A percentile compares a stretch with the other conserved stretches of the same genome.
Conservation (phyloP, 2,329 filamentous ascomycete species). For the Pleoardoris graminearum region DNA sequence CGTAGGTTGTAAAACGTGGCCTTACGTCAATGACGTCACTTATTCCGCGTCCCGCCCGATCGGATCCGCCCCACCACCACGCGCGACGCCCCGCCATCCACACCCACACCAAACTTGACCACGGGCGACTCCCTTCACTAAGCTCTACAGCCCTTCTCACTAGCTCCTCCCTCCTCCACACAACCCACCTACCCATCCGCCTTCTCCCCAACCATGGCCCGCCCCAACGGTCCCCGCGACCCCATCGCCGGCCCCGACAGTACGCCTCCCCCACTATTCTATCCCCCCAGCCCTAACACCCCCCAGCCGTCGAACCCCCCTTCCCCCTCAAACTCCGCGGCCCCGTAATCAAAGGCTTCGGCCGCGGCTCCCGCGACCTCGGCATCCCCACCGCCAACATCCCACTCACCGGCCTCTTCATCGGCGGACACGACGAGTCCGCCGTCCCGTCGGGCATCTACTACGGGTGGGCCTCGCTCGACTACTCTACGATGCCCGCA, state of each 20-base stretch:
- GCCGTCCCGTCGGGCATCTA: conserved; percentile 82
- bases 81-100: no score
- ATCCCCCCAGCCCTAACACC: conserved; percentile 18
- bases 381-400: conserved; percentile 96
- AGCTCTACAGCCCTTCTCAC: no score
- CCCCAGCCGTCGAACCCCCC: conserved; percentile 70
- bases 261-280: not conserved
- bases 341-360: conserved; percentile 88
- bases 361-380: conserved; percentile 91
- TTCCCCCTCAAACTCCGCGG: conserved; percentile 85
- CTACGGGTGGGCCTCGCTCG: conserved; percentile 85
- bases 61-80: no score
- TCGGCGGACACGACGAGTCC: conserved; percentile 65
- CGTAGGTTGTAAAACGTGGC: no score
- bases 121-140: no score
- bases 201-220: no score
- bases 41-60: no score
- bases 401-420: conserved; percentile 68
- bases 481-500: conserved; percentile 48
- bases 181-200: no score
- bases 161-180: no score
- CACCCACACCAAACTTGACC: no score
- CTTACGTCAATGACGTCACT: no score
- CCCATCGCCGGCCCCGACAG: conserved; percentile 64
- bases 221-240: conserved; percentile 61